Percentiles rank a stretch among this genome's conserved stretches.
phyloP scores from a whole-genome alignment of 2,329 filamentous ascomycete genomes.

The Talaromyces pinophilus region DNA sequence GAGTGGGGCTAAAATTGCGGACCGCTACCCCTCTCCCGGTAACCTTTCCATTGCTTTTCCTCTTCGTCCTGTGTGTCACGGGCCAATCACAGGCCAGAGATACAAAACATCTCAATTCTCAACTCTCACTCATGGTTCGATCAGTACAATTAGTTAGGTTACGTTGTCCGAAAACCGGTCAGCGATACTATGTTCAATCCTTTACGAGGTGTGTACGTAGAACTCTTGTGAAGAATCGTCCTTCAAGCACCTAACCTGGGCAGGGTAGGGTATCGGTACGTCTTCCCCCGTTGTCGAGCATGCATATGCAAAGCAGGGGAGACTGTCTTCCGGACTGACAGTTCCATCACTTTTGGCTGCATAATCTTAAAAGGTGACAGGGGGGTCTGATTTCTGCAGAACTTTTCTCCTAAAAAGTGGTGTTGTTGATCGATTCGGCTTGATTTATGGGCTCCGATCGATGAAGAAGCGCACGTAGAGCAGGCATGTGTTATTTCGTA shows the following conservation, averaged over 20 bases:
- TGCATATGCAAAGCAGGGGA: constrained; percentile 17
- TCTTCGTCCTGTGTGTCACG: background rate
- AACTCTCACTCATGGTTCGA: background rate
- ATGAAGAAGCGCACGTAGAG: background rate
- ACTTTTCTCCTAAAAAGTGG: background rate
- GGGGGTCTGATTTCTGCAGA: constrained; percentile 17
- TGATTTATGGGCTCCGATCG: background rate
- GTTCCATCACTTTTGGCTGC: background rate
- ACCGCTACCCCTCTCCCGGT: constrained; percentile 8
- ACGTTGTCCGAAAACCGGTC: background rate
- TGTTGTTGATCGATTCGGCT: background rate
- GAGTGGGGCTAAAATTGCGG: background rate
- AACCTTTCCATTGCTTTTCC: constrained; percentile 4
- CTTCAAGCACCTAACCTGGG: background rate
- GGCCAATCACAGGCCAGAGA: constrained; percentile 9
- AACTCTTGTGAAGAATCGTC: background rate
- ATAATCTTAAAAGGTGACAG: constrained; percentile 10
- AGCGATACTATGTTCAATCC: background rate
- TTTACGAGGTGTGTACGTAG: background rate
- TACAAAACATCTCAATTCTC: background rate
- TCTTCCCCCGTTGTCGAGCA: background rate
- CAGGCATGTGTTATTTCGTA: background rate
- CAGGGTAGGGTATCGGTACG: constrained; percentile 4
- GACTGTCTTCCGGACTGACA: background rate
- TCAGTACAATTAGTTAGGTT: background rate